These are phyloP conservation scores for Schizonepeta tenuifolia DNA, from an alignment of 257 asterid species.

Conservation along the genomic window DNA sequence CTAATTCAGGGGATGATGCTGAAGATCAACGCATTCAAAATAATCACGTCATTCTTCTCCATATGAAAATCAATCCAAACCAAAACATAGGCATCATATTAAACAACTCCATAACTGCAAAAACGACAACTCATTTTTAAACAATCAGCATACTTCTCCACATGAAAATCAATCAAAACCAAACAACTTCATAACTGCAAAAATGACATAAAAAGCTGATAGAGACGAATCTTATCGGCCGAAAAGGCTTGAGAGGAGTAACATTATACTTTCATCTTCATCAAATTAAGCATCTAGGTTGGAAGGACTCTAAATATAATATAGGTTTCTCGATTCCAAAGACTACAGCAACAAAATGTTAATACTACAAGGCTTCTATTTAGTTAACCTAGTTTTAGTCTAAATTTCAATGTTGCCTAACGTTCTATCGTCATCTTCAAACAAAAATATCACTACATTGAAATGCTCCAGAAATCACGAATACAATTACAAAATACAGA, in stretches of 20 bases:
- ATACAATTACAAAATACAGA: neutral
- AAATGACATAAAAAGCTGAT: neutral
- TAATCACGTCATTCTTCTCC: neutral
- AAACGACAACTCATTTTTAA: no score
- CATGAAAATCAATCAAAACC: neutral
- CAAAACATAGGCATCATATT: neutral
- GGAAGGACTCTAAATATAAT: no score
- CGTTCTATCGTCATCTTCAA: neutral
- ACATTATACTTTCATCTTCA: neutral
- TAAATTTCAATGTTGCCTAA: neutral
- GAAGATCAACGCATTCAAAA: neutral
- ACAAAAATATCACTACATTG: neutral
- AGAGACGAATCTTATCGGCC: neutral
- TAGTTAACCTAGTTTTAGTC: neutral
- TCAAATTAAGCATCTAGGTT: neutral
- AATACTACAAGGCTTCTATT: conserved; percentile 7
- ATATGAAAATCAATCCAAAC: neutral
- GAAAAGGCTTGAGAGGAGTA: no score
- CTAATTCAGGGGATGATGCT: neutral
- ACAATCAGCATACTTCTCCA: neutral
- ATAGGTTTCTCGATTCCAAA: neutral
- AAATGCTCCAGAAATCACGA: no score
- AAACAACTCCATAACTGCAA: neutral
- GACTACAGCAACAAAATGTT: neutral
- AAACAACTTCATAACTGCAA: neutral